Evolutionary conservation across 1,284 basidiomycete genomes (phyloP), one percentile per base, ranked within the genome.

Genomic region (Chalciporus sp.): DNA sequence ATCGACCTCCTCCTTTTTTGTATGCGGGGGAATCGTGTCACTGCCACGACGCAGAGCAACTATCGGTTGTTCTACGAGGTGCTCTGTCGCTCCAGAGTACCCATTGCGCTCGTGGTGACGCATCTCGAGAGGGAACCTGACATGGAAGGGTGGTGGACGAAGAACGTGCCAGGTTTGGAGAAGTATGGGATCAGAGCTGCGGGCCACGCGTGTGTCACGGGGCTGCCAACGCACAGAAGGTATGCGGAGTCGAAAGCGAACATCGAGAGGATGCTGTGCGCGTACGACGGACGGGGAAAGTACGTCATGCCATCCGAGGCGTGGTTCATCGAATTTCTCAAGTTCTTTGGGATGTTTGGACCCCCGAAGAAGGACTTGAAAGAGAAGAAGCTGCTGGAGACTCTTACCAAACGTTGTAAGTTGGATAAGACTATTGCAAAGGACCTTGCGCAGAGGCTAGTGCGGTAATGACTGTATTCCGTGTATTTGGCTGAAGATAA

Each of bases 201-300:
- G 0, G 68, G 65, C 10, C 62, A 69, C 12, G 73, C 72, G 4
- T 76, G 76, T 44, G 67, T 77, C 43, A 76, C 74, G 0, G 69
- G 70, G 7, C 42, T 58, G 0, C 52, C 51, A 9, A 27, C 35
- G 17, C 51, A 63, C 43, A 14, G 10, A 43, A 63, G 51, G 29
- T 65, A 69, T 35, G 9, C 44, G 3, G 42, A 64, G 35, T 70
- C 68, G 4, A 61, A 39, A 14, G 58, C 26, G 47, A 55, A 47
- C 11, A 40, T 58, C 10, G 56, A 62, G 19, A 52, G 39, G 26
- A 26, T 67, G 53, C 43, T 64, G 53, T 16, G 47, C 8, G 54
- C 44, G 11, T 59, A 56, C 46, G 41, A 51, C 23, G 58, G 61
- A 2, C 42, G 49, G 27, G 53, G 51, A 8, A 58, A 51, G 44